A percentile compares a stretch with the other conserved stretches of the same genome.
phyloP scores from a whole-genome alignment of 345 rosid species.

The Laguncularia racemosa region DNA sequence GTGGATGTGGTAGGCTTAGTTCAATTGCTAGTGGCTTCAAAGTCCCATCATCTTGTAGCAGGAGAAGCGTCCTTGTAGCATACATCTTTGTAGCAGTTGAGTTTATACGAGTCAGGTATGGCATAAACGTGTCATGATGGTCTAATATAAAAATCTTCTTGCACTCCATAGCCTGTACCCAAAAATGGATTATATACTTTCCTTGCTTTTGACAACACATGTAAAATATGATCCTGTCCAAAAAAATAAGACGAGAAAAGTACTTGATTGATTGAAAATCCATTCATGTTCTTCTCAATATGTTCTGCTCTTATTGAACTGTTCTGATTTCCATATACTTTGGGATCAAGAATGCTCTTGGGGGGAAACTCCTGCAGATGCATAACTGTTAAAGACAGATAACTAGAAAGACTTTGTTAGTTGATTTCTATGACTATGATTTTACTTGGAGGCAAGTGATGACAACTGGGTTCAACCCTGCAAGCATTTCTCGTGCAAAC shows the following conservation, averaged over 20 bases:
- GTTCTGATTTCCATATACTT: too few species aligned
- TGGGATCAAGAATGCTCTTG: too few species aligned
- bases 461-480: conserved; percentile 37
- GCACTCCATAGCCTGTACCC: conserved; percentile 38
- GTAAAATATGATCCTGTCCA: conserved; percentile 32
- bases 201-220: too few species aligned
- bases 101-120: conserved; percentile 49
- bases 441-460: too few species aligned
- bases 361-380: background rate
- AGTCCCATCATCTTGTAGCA: conserved; percentile 55
- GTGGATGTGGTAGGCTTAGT: conserved; percentile 73
- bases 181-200: background rate
- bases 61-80: conserved; percentile 59
- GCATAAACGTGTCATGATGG: conserved; percentile 69
- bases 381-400: background rate
- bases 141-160: conserved; percentile 56
- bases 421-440: conserved; percentile 42
- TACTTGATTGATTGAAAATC: background rate
- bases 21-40: conserved; percentile 70
- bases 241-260: conserved; percentile 19
- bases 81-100: conserved; percentile 71
- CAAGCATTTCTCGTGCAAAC: conserved; percentile 48
- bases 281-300: too few species aligned
- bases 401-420: background rate
- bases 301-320: too few species aligned